A percentile compares a stretch with the other conserved stretches of the same genome.
phyloP scores from a whole-genome alignment of 371 early-diverging fungal genomes.

The Agmasoma carcini region DNA sequence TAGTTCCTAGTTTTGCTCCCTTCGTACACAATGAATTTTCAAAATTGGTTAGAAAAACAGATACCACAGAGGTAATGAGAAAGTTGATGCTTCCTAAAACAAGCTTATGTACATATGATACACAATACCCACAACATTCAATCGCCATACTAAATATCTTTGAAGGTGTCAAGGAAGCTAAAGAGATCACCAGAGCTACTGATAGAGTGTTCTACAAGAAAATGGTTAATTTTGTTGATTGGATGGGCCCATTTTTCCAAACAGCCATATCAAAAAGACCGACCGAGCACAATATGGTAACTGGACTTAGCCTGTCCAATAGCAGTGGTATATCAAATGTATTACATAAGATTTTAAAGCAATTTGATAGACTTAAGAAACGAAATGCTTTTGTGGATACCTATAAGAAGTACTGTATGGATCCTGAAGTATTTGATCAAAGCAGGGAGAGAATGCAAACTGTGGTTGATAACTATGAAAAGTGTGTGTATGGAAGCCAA shows the following conservation, averaged over 20 bases:
- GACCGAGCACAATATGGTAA: slow-evolving; percentile 72
- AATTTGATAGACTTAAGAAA: slow-evolving; percentile 82
- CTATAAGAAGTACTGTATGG: slow-evolving; percentile 59
- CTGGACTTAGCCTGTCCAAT: slow-evolving; percentile 89
- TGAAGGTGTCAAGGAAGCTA: slow-evolving; percentile 21
- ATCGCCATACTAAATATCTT: slow-evolving; percentile 70
- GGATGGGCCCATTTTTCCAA: slow-evolving; percentile 87
- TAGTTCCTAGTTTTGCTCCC: slow-evolving; percentile 88
- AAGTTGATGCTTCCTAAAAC: slow-evolving; percentile 52
- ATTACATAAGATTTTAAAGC: slow-evolving; percentile 75
- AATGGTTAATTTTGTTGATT: slow-evolving; percentile 85
- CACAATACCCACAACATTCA: slow-evolving; percentile 24
- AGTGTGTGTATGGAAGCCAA: no score
- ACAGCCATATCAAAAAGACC: slow-evolving; percentile 51
- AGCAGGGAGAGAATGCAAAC: slow-evolving; percentile 39
- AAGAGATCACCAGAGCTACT: slow-evolving; percentile 71
- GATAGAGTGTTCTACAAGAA: slow-evolving; percentile 77
- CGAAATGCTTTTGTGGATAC: slow-evolving; percentile 94
- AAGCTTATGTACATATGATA: slow-evolving; percentile 41
- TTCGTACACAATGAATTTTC: slow-evolving; percentile 57
- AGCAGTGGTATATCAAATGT: slow-evolving; percentile 72
- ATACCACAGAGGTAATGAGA: slow-evolving; percentile 44
- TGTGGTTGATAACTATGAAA: slow-evolving; percentile 46
- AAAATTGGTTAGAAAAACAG: slow-evolving; percentile 40
- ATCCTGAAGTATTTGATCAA: slow-evolving; percentile 43